A percentile compares a stretch with the other conserved stretches of the same genome.
Conservation (phyloP, 148 eudicot species). For the Chenopodium quinoa region DNA sequence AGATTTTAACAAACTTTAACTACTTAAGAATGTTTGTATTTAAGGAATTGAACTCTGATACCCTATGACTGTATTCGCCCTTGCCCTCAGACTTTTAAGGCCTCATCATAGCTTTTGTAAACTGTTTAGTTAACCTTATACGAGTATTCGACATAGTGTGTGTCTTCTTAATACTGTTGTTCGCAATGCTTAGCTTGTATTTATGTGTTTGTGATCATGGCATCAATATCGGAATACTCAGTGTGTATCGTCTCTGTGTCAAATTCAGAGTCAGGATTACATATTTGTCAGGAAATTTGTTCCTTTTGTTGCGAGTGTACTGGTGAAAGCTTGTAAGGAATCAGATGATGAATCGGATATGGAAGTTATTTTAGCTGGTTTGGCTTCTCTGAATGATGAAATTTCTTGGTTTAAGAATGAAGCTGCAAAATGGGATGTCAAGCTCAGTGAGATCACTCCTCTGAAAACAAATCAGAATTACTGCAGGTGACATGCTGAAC, state of each 20-base stretch:
- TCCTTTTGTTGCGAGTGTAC: constrained; percentile 62
- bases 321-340: constrained; percentile 72
- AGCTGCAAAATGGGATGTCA: constrained; percentile 65
- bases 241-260: background rate
- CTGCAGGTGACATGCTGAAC: constrained; percentile 52
- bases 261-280: constrained; percentile 81
- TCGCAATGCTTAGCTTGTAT: background rate
- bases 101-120: background rate
- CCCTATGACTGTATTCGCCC: too few species aligned
- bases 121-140: background rate
- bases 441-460: constrained; percentile 46
- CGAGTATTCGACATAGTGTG: background rate
- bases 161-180: background rate
- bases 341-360: constrained; percentile 58
- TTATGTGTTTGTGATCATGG: background rate
- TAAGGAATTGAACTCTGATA: too few species aligned
- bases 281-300: constrained; percentile 69
- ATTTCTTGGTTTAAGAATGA: constrained; percentile 84
- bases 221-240: background rate
- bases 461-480: constrained; percentile 55
- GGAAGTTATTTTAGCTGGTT: constrained; percentile 70
- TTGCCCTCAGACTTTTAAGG: background rate
- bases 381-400: constrained; percentile 83
- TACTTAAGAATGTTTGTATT: too few species aligned
- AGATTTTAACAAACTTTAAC: too few species aligned